Base-by-base conservation (phyloP, 129 eudicot species). In the Oenanthe sinensis region DNA sequence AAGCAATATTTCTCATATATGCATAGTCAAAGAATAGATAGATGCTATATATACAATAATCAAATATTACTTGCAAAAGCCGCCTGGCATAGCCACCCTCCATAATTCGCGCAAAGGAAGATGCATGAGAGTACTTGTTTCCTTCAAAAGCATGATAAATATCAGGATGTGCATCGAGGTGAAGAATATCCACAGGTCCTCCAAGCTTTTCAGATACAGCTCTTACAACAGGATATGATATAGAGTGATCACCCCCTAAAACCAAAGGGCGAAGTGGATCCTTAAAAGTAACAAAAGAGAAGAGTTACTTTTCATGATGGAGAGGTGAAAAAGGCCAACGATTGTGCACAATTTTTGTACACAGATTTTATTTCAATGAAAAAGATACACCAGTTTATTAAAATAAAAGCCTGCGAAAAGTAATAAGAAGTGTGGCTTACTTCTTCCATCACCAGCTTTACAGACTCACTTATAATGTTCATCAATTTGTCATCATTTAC, bases 191-290 rank as follows among this genome's bases (percentile, higher is more conserved):
- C 42, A 94, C 86, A 17, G 96, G 97, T 48, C 98, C 98, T 78
- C 98, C 98, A 72, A 94, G 93, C 88, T 94, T 91, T 87, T 91
- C 98, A 79, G 98, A 91, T 36, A 94, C 97, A 16, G 98, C 98
- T 86, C 97, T 85, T 68, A 94, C 87, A 78, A 91, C 93, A 45
- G 98, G 98, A 82, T 75, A 94, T 20, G 98, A 94, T 85, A 94
- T 91, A 13, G 98, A 94, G 87, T 94, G 98, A 74, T 94, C 98
- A 42, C 98, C 98, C 45, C 98, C 98, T 77, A 94, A 88, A 62
- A 94, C 96, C 83, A 94, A 81, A 76, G 98, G 98, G 22, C 97
- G 86, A 81, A 94, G 65, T 72, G 97, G 98, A 33, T 79, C 87
- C 98, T 94, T 88, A 36, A 39, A 71, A 83, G 48, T 2, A 24